Percentiles rank a stretch among this genome's conserved stretches.
Conservation (phyloP, 2,329 filamentous ascomycete species). For the Alternaria sp. region DNA sequence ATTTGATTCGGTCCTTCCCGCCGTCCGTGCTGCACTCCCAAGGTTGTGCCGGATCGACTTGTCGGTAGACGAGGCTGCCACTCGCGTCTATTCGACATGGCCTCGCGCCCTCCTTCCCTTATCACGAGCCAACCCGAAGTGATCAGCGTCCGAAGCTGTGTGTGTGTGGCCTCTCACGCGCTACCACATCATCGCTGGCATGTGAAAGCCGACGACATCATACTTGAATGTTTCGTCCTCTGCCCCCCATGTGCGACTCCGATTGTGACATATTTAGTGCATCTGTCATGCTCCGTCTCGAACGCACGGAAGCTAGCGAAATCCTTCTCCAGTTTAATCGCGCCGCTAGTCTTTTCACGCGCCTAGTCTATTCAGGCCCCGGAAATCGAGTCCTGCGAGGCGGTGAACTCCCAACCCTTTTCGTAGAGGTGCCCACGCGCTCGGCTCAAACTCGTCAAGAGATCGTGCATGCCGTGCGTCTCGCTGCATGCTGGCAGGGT, state of each 20-base stretch:
- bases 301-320: slow-evolving; percentile 13
- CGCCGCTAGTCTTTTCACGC: slow-evolving; percentile 22
- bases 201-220: slow-evolving; percentile 38
- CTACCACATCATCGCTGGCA: slow-evolving; percentile 18
- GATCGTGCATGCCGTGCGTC: slow-evolving; percentile 26
- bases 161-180: slow-evolving; percentile 9
- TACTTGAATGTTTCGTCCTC: slow-evolving; percentile 18
- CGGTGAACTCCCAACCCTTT: slow-evolving; percentile 33
- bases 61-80: slow-evolving; percentile 38
- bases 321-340: slow-evolving; percentile 32
- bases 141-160: slow-evolving; percentile 19
- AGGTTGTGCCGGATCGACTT: slow-evolving; percentile 17
- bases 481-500: slow-evolving; percentile 21
- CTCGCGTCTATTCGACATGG: slow-evolving; percentile 25
- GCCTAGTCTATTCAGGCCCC: slow-evolving; percentile 21
- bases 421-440: slow-evolving; percentile 26
- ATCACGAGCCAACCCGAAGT: slow-evolving; percentile 36
- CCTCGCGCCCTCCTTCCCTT: slow-evolving; percentile 21
- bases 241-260: slow-evolving; percentile 12
- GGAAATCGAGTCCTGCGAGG: slow-evolving; percentile 26
- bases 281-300: slow-evolving; percentile 25
- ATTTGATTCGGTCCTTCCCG: slow-evolving; percentile 42
- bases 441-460: slow-evolving; percentile 21
- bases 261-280: slow-evolving; percentile 28
- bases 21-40: slow-evolving; percentile 26